Conservation (phyloP, 1,284 basidiomycete species). For the Sporisorium exsertum region DNA sequence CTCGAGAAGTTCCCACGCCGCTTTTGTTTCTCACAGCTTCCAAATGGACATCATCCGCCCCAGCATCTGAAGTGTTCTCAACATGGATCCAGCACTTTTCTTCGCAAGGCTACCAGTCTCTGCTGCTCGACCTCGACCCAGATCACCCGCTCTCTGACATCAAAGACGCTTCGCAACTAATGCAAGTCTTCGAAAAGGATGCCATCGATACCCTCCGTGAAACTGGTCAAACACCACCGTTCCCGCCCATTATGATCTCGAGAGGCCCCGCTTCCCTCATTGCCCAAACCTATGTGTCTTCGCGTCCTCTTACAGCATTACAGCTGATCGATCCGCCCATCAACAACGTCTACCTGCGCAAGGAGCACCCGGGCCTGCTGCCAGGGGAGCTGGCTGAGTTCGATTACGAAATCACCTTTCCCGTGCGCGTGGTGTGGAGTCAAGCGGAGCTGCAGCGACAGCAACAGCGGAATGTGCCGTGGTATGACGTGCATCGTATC, state of each 20-base stretch:
- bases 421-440: conserved; percentile 59
- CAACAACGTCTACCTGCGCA: conserved; percentile 38
- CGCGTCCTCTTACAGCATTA: conserved; percentile 58
- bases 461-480: conserved; percentile 42
- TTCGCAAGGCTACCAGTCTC: conserved; percentile 42
- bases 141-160: conserved; percentile 20
- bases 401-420: conserved; percentile 60
- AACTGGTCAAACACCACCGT: conserved; percentile 45
- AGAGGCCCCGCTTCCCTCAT: conserved; percentile 43
- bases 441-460: conserved; percentile 45
- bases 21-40: conserved; percentile 61
- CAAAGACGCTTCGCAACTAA: conserved; percentile 40
- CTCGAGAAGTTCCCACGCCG: conserved; percentile 63
- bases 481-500: conserved; percentile 64
- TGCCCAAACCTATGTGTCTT: conserved; percentile 63
- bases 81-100: conserved; percentile 38
- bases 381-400: conserved; percentile 52
- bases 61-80: conserved; percentile 32
- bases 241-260: conserved; percentile 61
- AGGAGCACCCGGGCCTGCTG: conserved; percentile 29
- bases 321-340: conserved; percentile 62
- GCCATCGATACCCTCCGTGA: conserved; percentile 33
- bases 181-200: conserved; percentile 45
- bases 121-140: conserved; percentile 61
- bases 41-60: conserved; percentile 42